Evolutionary conservation across 805 yeast genomes (phyloP).

Genomic region (Cyberlindnera veronae): DNA sequence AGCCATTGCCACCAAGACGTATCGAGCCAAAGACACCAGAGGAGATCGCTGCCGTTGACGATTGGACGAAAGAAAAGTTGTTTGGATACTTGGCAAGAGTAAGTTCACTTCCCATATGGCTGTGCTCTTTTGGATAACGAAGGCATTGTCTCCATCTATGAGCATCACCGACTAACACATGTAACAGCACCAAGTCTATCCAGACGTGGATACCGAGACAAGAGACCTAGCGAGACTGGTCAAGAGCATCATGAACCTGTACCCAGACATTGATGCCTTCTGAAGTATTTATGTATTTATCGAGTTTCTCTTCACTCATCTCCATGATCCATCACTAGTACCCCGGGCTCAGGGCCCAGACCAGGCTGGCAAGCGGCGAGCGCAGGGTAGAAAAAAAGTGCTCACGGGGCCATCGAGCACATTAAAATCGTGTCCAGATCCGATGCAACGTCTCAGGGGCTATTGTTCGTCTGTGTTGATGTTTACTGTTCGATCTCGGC

Average conservation of each 20-base stretch:
- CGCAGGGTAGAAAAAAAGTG: too few relatives aligned
- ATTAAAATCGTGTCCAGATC: too few relatives aligned
- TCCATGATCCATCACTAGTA: too few relatives aligned
- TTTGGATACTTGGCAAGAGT: slow-evolving; percentile 17
- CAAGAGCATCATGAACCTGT: slow-evolving; percentile 15
- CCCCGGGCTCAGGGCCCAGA: too few relatives aligned
- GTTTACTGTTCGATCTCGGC: too few relatives aligned
- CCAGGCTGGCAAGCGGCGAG: too few relatives aligned
- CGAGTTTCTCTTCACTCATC: too few relatives aligned
- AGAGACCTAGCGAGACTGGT: slow-evolving; percentile 17
- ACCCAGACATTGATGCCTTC: slow-evolving; percentile 9
- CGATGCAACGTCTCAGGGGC: too few relatives aligned
- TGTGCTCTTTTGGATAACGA: not conserved
- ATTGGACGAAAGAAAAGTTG: slow-evolving; percentile 15
- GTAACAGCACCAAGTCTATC: slow-evolving; percentile 17
- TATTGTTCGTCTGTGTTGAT: too few relatives aligned
- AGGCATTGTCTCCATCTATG: not conserved
- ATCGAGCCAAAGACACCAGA: slow-evolving; percentile 13
- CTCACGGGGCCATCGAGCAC: too few relatives aligned
- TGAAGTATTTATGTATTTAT: not conserved
- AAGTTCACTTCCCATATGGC: slow-evolving; percentile 1
- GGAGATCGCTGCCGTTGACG: slow-evolving; percentile 9
- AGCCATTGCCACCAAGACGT: slow-evolving; percentile 12
- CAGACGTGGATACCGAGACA: slow-evolving; percentile 15
- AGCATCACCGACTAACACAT: slow-evolving; percentile 1